phyloP scores from a whole-genome alignment of 768 basidiomycete species.

The Cystoderma amianthinum region DNA sequence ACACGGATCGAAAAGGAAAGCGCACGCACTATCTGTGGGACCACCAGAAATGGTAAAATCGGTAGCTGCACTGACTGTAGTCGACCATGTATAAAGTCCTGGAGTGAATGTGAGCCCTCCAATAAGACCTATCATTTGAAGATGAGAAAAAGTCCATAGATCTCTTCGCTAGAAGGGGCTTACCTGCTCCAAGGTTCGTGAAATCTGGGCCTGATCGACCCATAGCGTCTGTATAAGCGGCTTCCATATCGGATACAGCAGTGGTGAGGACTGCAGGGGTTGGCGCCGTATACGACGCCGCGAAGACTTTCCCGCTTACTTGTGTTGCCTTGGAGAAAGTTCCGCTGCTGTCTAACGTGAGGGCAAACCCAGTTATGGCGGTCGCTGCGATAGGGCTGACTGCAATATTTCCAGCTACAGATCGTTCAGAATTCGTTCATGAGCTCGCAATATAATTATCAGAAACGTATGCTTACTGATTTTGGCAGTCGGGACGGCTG shows the following conservation, averaged over 20 bases:
- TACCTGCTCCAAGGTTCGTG: conserved; percentile 10
- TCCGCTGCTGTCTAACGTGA: conserved; percentile 8
- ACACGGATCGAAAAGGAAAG: conserved; percentile 1
- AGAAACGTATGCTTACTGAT: too few species aligned
- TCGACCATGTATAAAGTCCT: conserved; percentile 13
- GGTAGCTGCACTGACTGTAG: conserved; percentile 7
- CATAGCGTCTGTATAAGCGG: conserved; percentile 12
- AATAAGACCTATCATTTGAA: conserved; percentile 9
- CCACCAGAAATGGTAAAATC: conserved; percentile 6
- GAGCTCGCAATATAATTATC: too few species aligned
- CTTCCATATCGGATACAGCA: conserved; percentile 13
- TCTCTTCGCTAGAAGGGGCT: not conserved
- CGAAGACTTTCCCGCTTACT: conserved; percentile 13
- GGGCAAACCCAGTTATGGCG: conserved; percentile 14
- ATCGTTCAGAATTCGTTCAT: too few species aligned
- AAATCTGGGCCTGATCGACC: conserved; percentile 10
- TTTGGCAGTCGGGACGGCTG: too few species aligned
- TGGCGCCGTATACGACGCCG: conserved; percentile 11
- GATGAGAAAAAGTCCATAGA: not conserved
- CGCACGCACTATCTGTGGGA: conserved; percentile 7
- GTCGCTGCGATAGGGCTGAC: conserved; percentile 13
- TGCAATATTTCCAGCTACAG: too few species aligned
- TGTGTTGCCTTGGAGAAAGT: conserved; percentile 13
- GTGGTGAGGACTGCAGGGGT: conserved; percentile 13
- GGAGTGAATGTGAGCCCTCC: conserved; percentile 11